Conservation (phyloP, 208 protist genomes). For the Crithidia fasciculata region DNA sequence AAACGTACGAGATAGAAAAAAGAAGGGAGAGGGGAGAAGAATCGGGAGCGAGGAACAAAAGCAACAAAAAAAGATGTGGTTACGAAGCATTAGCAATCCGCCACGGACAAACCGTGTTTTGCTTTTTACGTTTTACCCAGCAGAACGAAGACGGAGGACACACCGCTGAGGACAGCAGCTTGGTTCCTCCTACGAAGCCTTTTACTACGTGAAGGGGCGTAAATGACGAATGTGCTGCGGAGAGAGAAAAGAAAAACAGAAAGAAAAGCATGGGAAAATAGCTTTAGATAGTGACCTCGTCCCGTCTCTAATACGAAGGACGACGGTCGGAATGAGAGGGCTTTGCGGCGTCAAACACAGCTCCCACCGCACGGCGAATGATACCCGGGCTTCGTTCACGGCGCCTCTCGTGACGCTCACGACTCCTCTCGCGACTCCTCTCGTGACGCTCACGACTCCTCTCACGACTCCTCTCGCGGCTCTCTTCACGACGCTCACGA, state of each 20-base stretch:
- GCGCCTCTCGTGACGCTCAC: background rate
- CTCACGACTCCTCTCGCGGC: background rate
- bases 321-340: background rate
- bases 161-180: no score
- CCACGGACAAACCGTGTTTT: no score
- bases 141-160: no score
- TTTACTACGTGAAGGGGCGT: no score
- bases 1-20: background rate
- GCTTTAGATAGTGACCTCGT: no score
- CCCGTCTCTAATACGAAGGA: no score
- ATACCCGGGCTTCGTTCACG: background rate
- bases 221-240: no score
- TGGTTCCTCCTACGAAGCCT: no score
- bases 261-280: no score
- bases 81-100: background rate
- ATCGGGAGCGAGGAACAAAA: background rate
- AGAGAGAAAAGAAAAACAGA: no score
- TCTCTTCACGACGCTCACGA: background rate
- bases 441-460: no score
- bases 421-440: background rate
- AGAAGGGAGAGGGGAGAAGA: background rate
- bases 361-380: background rate
- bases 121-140: no score
- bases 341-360: background rate
- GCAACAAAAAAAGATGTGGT: background rate